Conservation (phyloP, 441 rosid species). For the Bocquillonia castaneifolia region DNA sequence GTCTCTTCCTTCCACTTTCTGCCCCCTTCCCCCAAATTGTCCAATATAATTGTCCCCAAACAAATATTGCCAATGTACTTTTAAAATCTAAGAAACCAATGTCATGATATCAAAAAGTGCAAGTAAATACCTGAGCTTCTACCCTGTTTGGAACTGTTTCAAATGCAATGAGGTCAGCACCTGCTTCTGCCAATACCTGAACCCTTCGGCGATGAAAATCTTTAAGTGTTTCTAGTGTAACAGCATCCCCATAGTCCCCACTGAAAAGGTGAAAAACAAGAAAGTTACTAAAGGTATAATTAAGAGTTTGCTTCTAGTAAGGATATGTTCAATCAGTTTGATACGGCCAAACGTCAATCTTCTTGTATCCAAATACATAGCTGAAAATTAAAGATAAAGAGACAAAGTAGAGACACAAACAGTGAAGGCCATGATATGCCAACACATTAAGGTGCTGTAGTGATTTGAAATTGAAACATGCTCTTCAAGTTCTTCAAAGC, state of each 20-base stretch:
- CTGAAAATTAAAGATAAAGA: not conserved
- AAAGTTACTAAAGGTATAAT: slow-evolving; percentile 1
- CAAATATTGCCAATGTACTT: not conserved
- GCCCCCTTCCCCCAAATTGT: not conserved
- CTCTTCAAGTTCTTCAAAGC: slow-evolving; percentile 1
- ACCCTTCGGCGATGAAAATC: slow-evolving; percentile 78
- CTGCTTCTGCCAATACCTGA: slow-evolving; percentile 61
- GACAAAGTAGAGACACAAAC: not conserved
- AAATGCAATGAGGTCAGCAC: slow-evolving; percentile 78
- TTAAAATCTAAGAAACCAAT: not conserved
- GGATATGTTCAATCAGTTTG: not conserved
- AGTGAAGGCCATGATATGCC: not conserved
- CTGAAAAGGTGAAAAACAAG: slow-evolving; percentile 33
- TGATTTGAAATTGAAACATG: not conserved
- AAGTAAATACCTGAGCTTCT: slow-evolving; percentile 70
- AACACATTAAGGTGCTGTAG: not conserved
- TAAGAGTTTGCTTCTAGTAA: not conserved
- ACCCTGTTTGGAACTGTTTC: slow-evolving; percentile 88
- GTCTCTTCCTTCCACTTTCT: not conserved
- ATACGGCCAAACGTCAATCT: not conserved
- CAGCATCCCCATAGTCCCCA: slow-evolving; percentile 62
- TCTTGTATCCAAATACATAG: not conserved
- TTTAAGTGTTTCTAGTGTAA: slow-evolving; percentile 55
- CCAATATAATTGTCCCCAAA: not conserved
- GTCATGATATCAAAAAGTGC: slow-evolving; percentile 9